Percentiles rank a stretch among this genome's conserved stretches.
Evolutionary conservation across 805 yeast species (phyloP).

Genomic region (Candida nitratophila): DNA sequence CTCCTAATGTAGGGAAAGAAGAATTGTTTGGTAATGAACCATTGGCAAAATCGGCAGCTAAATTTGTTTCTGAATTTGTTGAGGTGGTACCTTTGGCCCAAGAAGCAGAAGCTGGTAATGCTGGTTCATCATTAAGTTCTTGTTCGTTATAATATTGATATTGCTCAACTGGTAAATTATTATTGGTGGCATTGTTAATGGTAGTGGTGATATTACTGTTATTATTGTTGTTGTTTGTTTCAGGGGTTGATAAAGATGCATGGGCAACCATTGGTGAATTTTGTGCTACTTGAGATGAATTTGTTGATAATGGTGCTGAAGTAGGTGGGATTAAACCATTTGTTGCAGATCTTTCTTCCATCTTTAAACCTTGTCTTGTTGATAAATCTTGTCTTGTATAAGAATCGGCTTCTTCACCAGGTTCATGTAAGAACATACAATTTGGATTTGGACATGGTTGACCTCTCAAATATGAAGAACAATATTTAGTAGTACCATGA

Average conservation of each 20-base stretch:
- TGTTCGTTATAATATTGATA: too few relatives aligned
- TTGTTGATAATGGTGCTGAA: conserved; percentile 5
- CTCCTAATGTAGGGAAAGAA: conserved; percentile 26
- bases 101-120: conserved; percentile 66
- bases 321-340: conserved; percentile 27
- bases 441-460: conserved; percentile 97
- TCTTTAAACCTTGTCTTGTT: conserved; percentile 60
- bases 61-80: conserved; percentile 3
- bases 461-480: conserved; percentile 92
- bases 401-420: conserved; percentile 98
- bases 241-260: background rate
- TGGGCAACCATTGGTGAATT: conserved; percentile 3
- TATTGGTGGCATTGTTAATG: too few relatives aligned
- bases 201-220: too few relatives aligned
- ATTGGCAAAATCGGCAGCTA: conserved; percentile 21
- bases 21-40: conserved; percentile 53
- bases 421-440: conserved; percentile 98
- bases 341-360: conserved; percentile 26
- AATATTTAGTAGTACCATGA: conserved; percentile 96
- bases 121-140: too few relatives aligned
- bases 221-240: background rate
- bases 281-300: background rate
- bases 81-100: conserved; percentile 38
- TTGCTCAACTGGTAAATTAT: too few relatives aligned
- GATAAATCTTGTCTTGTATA: conserved; percentile 85